A percentile compares a stretch with the other conserved stretches of the same genome.
Evolutionary conservation across 2,329 filamentous ascomycete genomes (phyloP).

Genomic region (Beauveria pseudobassiana): DNA sequence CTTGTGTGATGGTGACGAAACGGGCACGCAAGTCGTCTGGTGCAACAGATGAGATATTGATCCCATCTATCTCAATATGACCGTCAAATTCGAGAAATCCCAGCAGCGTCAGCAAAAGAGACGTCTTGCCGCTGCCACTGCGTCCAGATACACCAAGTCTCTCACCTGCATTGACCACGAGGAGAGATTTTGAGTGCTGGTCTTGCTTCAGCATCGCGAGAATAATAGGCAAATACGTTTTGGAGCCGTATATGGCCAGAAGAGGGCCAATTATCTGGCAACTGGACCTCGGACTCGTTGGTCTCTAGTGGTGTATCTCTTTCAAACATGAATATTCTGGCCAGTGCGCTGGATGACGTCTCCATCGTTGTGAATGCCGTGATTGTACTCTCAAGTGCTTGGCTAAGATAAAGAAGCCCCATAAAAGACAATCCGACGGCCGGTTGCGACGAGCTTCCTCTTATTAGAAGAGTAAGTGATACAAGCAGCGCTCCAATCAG

Average conservation of each 20-base stretch:
- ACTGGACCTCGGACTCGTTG: not conserved
- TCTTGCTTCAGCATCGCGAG: not conserved
- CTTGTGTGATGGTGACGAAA: conserved; percentile 38
- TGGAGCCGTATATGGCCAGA: not conserved
- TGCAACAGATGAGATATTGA: conserved; percentile 32
- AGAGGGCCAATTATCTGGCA: not conserved
- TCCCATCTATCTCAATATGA: conserved; percentile 32
- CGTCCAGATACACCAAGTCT: conserved; percentile 40
- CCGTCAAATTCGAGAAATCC: conserved; percentile 31
- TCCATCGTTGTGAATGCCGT: not conserved
- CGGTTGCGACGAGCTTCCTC: not conserved
- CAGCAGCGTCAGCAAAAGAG: conserved; percentile 35
- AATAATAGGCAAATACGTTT: not conserved
- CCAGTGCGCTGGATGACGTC: not conserved
- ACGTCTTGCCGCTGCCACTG: conserved; percentile 42
- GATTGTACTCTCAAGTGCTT: not conserved
- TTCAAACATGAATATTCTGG: not conserved
- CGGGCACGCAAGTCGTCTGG: conserved; percentile 31
- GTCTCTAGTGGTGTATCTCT: not conserved
- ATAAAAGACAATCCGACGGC: not conserved
- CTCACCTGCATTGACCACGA: conserved; percentile 24
- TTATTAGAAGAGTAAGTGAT: not conserved
- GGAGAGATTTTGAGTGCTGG: conserved; percentile 6
- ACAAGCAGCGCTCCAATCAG: not conserved
- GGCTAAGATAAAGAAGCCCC: not conserved